Evolutionary conservation across 2,329 filamentous ascomycete species (phyloP).

Genomic region (Xylaria sp.): DNA sequence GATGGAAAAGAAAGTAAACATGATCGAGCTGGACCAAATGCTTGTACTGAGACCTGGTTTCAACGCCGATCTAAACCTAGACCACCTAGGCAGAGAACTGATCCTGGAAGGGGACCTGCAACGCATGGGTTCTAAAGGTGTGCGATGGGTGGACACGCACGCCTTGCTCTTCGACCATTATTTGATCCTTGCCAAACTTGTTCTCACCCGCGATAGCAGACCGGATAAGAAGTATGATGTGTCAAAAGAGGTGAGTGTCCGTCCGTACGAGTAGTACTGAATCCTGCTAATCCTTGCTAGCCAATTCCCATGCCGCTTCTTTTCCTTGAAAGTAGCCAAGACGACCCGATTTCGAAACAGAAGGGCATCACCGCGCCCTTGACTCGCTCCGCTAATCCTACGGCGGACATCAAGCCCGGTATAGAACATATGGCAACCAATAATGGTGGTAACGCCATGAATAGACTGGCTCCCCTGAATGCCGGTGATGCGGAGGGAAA

Average conservation of each 20-base stretch:
- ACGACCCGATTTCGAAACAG: slow-evolving; percentile 81
- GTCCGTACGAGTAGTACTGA: neutral
- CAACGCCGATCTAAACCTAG: slow-evolving; percentile 82
- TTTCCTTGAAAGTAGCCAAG: slow-evolving; percentile 85
- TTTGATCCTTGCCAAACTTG: slow-evolving; percentile 81
- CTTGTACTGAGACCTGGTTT: slow-evolving; percentile 82
- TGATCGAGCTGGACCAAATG: slow-evolving; percentile 78
- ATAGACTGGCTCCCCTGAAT: slow-evolving; percentile 38
- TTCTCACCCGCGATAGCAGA: slow-evolving; percentile 61
- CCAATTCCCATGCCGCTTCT: slow-evolving; percentile 95
- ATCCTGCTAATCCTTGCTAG: slow-evolving; percentile 36
- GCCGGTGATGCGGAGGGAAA: slow-evolving; percentile 70
- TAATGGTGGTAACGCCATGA: slow-evolving; percentile 50
- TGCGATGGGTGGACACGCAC: slow-evolving; percentile 91
- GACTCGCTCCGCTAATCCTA: slow-evolving; percentile 55
- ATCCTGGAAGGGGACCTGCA: slow-evolving; percentile 86
- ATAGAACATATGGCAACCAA: slow-evolving; percentile 65
- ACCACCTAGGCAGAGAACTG: slow-evolving; percentile 87
- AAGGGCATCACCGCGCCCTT: slow-evolving; percentile 66
- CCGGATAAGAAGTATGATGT: slow-evolving; percentile 88
- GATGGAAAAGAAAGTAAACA: slow-evolving; percentile 81
- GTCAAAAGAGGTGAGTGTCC: slow-evolving; percentile 67
- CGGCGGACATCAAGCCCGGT: slow-evolving; percentile 52
- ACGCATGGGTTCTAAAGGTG: slow-evolving; percentile 79
- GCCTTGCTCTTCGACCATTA: slow-evolving; percentile 96